A percentile compares a stretch with the other conserved stretches of the same genome.
phyloP scores from a whole-genome alignment of 148 eudicot species.

The Pharnaceum exiguum region DNA sequence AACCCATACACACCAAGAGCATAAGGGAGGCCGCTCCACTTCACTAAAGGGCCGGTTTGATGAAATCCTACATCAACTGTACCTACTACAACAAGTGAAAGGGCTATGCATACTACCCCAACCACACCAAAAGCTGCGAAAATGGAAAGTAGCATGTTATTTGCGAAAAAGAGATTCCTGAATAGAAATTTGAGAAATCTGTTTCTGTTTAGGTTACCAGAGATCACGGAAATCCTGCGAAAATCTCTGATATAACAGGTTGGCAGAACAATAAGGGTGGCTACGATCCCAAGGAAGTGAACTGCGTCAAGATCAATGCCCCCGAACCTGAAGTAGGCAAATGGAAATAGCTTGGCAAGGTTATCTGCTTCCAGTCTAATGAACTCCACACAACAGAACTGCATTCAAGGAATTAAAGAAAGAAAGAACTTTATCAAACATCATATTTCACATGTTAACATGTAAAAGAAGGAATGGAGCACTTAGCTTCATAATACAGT shows the following conservation, averaged over 20 bases:
- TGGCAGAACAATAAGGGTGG: slow-evolving; percentile 62
- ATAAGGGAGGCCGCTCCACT: slow-evolving; percentile 71
- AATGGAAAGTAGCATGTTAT: not conserved
- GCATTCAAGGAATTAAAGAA: slow-evolving; percentile 15
- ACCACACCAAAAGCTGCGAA: slow-evolving; percentile 68
- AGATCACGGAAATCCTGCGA: slow-evolving; percentile 64
- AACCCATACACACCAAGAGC: slow-evolving; percentile 82
- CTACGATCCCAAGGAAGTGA: slow-evolving; percentile 57
- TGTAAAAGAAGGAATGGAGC: not conserved
- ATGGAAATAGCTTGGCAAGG: slow-evolving; percentile 68
- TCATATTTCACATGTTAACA: not conserved
- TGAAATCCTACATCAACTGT: slow-evolving; percentile 55
- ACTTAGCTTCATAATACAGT: not conserved
- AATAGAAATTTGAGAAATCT: not conserved
- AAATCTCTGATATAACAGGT: slow-evolving; percentile 67
- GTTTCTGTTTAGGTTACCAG: slow-evolving; percentile 37
- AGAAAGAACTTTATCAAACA: not conserved
- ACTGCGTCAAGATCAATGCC: slow-evolving; percentile 49
- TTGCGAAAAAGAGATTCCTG: not conserved
- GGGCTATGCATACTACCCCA: slow-evolving; percentile 48
- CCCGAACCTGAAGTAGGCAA: slow-evolving; percentile 38
- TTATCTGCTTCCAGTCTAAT: slow-evolving; percentile 83
- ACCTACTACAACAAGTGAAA: slow-evolving; percentile 53
- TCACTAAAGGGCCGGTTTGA: slow-evolving; percentile 51
- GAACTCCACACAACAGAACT: slow-evolving; percentile 89